These are phyloP conservation scores for Fraxinus cuspidata DNA, from an alignment of 257 asterid species.

Conservation along the genomic window DNA sequence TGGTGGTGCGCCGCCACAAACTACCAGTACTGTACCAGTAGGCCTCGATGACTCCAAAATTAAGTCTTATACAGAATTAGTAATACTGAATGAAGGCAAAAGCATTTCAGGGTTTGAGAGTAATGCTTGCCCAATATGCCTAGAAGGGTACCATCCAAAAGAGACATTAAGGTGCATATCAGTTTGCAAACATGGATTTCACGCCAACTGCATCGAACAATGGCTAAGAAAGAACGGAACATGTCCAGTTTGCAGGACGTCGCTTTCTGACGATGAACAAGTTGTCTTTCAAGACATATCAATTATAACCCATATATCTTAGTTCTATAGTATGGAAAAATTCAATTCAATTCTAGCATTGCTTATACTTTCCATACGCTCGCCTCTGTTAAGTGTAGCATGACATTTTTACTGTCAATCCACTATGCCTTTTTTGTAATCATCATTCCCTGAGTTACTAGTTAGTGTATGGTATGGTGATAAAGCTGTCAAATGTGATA, in stretches of 20 bases:
- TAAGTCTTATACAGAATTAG: neutral
- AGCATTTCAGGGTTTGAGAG: neutral
- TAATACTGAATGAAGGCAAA: neutral
- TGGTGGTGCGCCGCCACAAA: neutral
- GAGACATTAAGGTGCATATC: neutral
- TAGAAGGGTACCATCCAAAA: neutral
- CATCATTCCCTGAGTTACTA: too few relatives aligned
- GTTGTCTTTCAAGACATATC: neutral
- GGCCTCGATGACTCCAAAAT: constrained; percentile 1
- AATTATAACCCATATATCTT: too few relatives aligned
- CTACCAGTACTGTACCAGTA: neutral
- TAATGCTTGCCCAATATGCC: constrained; percentile 1
- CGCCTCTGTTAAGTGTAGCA: too few relatives aligned
- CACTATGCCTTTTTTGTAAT: too few relatives aligned
- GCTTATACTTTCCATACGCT: too few relatives aligned
- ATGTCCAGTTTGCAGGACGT: neutral
- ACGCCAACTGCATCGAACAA: neutral
- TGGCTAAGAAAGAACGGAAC: neutral
- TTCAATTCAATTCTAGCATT: too few relatives aligned
- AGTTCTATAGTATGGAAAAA: too few relatives aligned
- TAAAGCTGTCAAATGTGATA: too few relatives aligned
- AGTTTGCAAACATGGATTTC: neutral
- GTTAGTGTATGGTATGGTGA: too few relatives aligned
- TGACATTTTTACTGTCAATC: too few relatives aligned
- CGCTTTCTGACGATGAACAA: neutral